Evolutionary conservation across 148 eudicot genomes (phyloP).

Genomic region (Cornus suecica): DNA sequence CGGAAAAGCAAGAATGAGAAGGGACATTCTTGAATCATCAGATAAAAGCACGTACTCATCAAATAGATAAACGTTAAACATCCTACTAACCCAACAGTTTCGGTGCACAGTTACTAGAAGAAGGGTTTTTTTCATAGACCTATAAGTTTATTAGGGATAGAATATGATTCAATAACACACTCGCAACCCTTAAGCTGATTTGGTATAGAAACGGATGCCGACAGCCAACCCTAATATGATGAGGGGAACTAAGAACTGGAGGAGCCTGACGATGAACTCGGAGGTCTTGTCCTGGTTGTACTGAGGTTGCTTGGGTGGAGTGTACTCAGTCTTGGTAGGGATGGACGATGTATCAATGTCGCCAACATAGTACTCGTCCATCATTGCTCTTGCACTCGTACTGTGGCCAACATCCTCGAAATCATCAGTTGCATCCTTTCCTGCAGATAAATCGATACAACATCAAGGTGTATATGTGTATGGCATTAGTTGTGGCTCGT

Average conservation of each 20-base stretch:
- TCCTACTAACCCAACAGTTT: background rate
- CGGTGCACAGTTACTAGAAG: background rate
- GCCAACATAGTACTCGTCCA: slow-evolving; percentile 75
- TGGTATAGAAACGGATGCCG: slow-evolving; percentile 69
- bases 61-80: background rate
- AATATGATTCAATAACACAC: background rate
- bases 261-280: slow-evolving; percentile 68
- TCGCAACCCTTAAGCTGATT: slow-evolving; percentile 37
- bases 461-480: background rate
- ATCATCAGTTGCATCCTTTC: slow-evolving; percentile 92
- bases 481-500: too few relatives aligned
- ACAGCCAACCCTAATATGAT: slow-evolving; percentile 67
- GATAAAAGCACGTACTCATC: background rate
- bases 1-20: background rate
- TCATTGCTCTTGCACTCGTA: slow-evolving; percentile 69
- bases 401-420: slow-evolving; percentile 96
- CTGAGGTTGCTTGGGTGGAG: slow-evolving; percentile 65
- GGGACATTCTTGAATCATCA: background rate
- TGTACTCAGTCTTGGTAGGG: slow-evolving; percentile 49
- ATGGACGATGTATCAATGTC: slow-evolving; percentile 61
- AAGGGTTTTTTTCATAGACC: background rate
- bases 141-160: slow-evolving; percentile 8
- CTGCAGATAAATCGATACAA: slow-evolving; percentile 33
- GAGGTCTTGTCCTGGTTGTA: slow-evolving; percentile 68
- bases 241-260: slow-evolving; percentile 85